phyloP scores from a whole-genome alignment of 2,329 filamentous ascomycete genomes.

The Pseudogymnoascus sp. region DNA sequence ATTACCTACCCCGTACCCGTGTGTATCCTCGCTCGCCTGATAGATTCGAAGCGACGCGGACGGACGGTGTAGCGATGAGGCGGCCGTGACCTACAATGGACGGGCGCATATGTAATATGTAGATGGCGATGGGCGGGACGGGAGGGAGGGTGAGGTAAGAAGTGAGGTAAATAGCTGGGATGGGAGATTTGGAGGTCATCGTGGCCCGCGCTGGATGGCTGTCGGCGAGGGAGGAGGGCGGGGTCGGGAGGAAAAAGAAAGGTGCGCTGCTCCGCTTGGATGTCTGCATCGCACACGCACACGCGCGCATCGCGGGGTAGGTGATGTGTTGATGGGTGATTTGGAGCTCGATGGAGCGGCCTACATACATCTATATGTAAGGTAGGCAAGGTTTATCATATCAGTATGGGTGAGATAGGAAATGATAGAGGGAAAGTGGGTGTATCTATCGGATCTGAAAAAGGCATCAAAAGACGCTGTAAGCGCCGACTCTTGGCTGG shows the following conservation, averaged over 20 bases:
- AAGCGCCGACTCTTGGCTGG: not conserved
- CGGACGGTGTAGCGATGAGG: not conserved
- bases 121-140: not conserved
- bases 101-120: not conserved
- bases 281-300: not conserved
- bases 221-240: not conserved
- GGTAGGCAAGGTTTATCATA: not conserved
- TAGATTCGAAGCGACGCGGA: not conserved
- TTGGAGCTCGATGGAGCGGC: not conserved
- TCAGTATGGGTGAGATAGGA: not conserved
- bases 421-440: not conserved
- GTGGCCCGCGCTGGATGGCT: slow-evolving; percentile 3
- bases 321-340: slow-evolving; percentile 2
- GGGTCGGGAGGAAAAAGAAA: slow-evolving; percentile 3
- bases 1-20: not conserved
- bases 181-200: slow-evolving; percentile 2
- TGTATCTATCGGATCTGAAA: not conserved
- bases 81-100: not conserved
- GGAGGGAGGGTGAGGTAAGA: not conserved
- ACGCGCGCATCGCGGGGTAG: slow-evolving; percentile 2
- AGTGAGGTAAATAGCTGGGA: not conserved
- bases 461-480: not conserved
- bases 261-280: not conserved
- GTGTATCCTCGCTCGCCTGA: not conserved
- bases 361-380: not conserved